Conservation (phyloP, 2,329 filamentous ascomycete species). For the Sporothrix euskadiensis region DNA sequence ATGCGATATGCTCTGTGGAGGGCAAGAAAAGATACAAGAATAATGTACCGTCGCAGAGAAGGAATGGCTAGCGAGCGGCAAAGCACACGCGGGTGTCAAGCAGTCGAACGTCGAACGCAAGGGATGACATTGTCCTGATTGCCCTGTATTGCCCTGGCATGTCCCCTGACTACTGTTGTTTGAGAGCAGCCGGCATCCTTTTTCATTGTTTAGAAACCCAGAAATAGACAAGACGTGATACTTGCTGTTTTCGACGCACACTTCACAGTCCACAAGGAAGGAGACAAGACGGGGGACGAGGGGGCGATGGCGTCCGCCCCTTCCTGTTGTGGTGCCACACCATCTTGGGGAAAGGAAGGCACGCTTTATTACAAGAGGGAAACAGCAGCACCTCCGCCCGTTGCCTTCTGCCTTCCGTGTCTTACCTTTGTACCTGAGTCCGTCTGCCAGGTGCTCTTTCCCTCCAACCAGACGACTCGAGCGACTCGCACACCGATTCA, state of each 20-base stretch:
- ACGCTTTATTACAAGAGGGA: neutral
- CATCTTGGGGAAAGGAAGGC: neutral
- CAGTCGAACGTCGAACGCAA: neutral
- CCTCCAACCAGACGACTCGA: neutral
- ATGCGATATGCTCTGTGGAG: too few relatives aligned
- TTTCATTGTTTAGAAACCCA: neutral
- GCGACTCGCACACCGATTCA: conserved; percentile 12
- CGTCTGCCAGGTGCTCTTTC: neutral
- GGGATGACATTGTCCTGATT: neutral
- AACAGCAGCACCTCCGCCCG: neutral
- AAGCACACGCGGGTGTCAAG: neutral
- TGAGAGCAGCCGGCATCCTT: neutral
- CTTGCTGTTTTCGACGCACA: neutral
- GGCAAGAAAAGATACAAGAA: neutral
- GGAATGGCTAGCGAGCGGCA: conserved; percentile 1
- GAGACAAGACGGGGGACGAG: neutral
- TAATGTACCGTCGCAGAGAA: neutral
- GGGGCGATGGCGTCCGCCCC: conserved; percentile 1
- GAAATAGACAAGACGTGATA: neutral
- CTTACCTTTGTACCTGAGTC: conserved; percentile 12
- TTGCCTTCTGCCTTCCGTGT: conserved; percentile 1
- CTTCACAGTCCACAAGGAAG: neutral
- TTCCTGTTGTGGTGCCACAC: conserved; percentile 13
- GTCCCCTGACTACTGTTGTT: neutral
- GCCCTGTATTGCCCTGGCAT: neutral